Percentiles rank a stretch among this genome's conserved stretches.
Conservation (phyloP, 495 filamentous ascomycete genomes). For the Cairneyella variabilis region DNA sequence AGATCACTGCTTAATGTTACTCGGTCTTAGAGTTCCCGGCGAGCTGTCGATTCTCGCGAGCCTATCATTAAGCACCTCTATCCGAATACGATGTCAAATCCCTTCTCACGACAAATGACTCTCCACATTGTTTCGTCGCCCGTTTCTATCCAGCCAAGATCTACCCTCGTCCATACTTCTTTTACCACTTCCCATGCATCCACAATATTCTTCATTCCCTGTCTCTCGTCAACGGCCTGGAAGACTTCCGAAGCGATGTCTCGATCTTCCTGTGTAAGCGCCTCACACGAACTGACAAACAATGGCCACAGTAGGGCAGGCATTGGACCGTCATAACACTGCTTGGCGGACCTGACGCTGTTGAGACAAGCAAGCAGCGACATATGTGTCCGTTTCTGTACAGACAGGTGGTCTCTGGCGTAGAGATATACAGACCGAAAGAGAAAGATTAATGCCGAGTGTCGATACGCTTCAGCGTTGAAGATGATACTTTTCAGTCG, state of each 20-base stretch:
- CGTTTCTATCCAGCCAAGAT: neutral
- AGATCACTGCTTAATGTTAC: no score
- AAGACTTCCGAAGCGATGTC: conserved; percentile 43
- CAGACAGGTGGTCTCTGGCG: conserved; percentile 36
- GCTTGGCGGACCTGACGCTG: conserved; percentile 37
- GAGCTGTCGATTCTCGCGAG: no score
- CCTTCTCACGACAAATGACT: neutral
- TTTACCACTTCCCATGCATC: conserved; percentile 52
- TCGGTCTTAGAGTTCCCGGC: no score
- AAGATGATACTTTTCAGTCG: conserved; percentile 45
- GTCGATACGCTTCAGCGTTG: conserved; percentile 57
- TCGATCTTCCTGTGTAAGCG: conserved; percentile 36
- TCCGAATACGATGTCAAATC: neutral
- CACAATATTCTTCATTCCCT: conserved; percentile 58
- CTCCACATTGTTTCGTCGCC: neutral
- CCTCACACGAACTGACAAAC: conserved; percentile 57
- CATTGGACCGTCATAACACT: conserved; percentile 43
- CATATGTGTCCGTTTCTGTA: conserved; percentile 45
- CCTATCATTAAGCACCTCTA: no score
- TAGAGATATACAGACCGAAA: conserved; percentile 48
- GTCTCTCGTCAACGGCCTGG: conserved; percentile 40
- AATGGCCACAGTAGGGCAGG: conserved; percentile 57
- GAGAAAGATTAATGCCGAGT: conserved; percentile 55
- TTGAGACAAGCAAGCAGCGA: conserved; percentile 42
- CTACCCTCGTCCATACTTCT: conserved; percentile 48